Evolutionary conservation across 139 green algal species (phyloP), one percentile per base, ranked within the genome.

Genomic region (Diplosphaera chodatii): DNA sequence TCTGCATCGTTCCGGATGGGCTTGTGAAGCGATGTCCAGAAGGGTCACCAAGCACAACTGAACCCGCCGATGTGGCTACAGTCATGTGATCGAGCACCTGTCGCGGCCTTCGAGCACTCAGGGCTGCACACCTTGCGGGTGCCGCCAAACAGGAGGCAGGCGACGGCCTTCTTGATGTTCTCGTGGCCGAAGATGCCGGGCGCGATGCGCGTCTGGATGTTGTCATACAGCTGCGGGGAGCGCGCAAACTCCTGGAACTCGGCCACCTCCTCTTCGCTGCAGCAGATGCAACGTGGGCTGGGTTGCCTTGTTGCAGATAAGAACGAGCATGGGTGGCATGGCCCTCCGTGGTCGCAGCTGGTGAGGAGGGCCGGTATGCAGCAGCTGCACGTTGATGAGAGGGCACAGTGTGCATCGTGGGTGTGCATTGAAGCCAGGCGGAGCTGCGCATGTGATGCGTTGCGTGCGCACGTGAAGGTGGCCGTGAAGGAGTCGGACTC

Each of bases 121-220:
- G 10, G 6, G 37, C 8, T 48, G 37, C 37, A 48, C 64, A 92
- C 83, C 85, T 99, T 99, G 74, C 94, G 84, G 28, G 90, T 82
- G 33, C 94, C 94, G 8, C 93, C 94, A 82, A 99, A 98, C 30
- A 99, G 88, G 67, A 99, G 83, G 80, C 89, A 97, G 29, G 93
- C 93, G 29, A 99, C 80, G 21, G 95, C 95, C 66, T 90, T 87
- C 80, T 99, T 99, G 80, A 99, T 95, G 77, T 97, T 87, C 6
- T 91, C 86, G 68, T 81, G 68, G 64, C 95, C 95, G 82, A 95
- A 98, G 79, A 99, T 99, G 71, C 96, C 90, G 20, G 95, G 95
- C 37, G 95, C 94, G 41, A 99, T 92, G 48, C 71, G 70, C 28
- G 68, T 84, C 3, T 56, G 32, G 67, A 92, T 92, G 34, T 98